Evolutionary conservation across 1,284 basidiomycete species (phyloP), one percentile per base, ranked within the genome.

Genomic region (Ustilago loliicola): DNA sequence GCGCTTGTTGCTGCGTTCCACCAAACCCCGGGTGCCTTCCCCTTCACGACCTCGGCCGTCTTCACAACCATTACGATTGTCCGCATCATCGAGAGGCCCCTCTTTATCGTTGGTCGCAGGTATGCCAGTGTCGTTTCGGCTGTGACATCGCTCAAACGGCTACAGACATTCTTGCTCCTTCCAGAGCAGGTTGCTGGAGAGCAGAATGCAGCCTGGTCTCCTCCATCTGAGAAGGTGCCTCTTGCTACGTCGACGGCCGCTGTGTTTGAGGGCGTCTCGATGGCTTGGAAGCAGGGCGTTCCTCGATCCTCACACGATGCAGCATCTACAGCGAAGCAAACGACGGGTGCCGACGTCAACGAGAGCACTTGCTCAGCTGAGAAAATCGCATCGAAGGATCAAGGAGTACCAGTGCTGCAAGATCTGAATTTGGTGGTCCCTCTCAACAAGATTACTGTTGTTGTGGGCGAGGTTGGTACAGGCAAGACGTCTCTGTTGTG

Each of bases 41-140:
- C 59, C 17, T 79, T 81, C 55, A 76, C 40, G 4, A 66, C 75
- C 5, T 60, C 52, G 13, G 69, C 56, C 25, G 63, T 83, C n/a
- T 80, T 83, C 59, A 80, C 81, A 1, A 59, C 70, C 10, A 71
- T 83, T 38, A 77, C 78, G 17, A 66, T 74, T 15, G 13, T 83
- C 15, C 54, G 34, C n/a, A 61, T 83, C n/a, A 57, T 83, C 21
- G 68, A 74, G 5, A 30, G 52, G 19, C 81, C 81, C 3, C 56
- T 82, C 13, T 57, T 80, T 15, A 61, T 63, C 38, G 65, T 83
- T n/a, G 77, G 78, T 0, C 72, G 76, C 36, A 30, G 66, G 1
- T 77, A 69, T 38, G 79, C 69, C 9, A 55, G 40, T 29, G 60
- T 82, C 50, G 38, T 81, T 25, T 61, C 76, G 9, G 79, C 80